Base-by-base conservation (phyloP, 495 filamentous ascomycete genomes). In the Coniosporium apollinis region DNA sequence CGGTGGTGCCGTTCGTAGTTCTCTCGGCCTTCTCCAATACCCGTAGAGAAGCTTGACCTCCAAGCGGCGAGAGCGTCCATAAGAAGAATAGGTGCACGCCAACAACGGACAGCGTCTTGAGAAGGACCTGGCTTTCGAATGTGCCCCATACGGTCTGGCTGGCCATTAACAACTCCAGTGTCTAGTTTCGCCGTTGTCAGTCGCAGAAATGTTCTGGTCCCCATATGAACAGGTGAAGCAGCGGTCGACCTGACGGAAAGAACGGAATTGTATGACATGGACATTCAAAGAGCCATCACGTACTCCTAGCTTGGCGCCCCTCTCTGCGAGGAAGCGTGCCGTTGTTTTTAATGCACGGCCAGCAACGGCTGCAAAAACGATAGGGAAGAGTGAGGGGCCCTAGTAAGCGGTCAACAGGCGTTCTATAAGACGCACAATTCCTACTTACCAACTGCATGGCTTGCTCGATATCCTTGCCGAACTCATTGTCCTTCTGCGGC, bases 331-430 rank as follows among this genome's bases (percentile, higher is more conserved):
- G n/a, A 36, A 43, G 14, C 41, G 26, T n/a, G 44, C 47, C 28
- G 39, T 44, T 21, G 37, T 42, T 28, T 43, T 46, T 22, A 47
- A 30, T 13, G 33, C 37, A 2, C 38, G 36, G 15, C 42, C 43
- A 8, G 30, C 26, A 7, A 50, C 44, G 1, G 47, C 40, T 28
- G 48, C 45, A 19, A 51, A 48, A 4, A 46, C 20, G 14, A 51
- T 48, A 11, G 48, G 48, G 31, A 51, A 45, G 3, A 51, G 24
- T 2, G 48, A 45, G n/a, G 48, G 44, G 10, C 45, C 44, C 42
- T 47, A 35, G 11, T 32, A n/a, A n/a, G 10, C 14, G 7, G 13
- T 45, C 21, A 44, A 24, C 21, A 25, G n/a, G 7, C 11, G 14
- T 1, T 22, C 16, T 9, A 8, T 9, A 2, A 11, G 10, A 17